Evolutionary conservation across 139 green algal species (phyloP), one percentile per base, ranked within the genome.

Genomic region (Chlorella sp.): DNA sequence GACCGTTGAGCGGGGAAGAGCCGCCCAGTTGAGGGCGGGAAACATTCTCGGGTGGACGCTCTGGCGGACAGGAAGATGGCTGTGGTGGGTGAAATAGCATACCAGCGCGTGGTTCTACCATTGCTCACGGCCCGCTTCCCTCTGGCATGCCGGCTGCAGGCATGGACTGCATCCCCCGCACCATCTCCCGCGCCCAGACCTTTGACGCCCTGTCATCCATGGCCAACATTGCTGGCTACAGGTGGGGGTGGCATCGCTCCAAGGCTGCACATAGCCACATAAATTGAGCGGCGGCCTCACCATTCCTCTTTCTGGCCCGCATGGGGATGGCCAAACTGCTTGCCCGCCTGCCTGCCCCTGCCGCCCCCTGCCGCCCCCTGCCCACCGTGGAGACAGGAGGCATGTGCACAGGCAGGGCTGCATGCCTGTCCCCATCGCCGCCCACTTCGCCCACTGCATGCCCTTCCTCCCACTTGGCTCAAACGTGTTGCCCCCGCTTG

Each of bases 121-220:
- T n/a, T 76, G 22, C 22, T 30, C 68, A 76, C 68, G 36, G 18
- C 15, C 7, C 39, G 21, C 48, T 34, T 68, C 12, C 60, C n/a
- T 18, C 61, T n/a, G n/a, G n/a, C n/a, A n/a, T n/a, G n/a, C n/a
- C 39, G 15, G 19, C 18, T 73, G 85, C 92, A 95, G 95, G 92
- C 85, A 97, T 99, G 95, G 97, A 99, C 93, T 98, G 95, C 94
- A 97, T 99, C 69, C 97, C 97, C 30, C 93, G 96, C 69, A 95
- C 93, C 60, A 92, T 95, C 64, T 97, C 89, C 78, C 94, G 96
- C 21, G 96, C 96, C 0, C 96, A 98, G 94, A 96, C 93, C 64
- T 98, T 97, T 90, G 96, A 98, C 87, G 94, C 94, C 1, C 94
- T 98, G 28, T 94, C 85, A 77, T 98, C 96, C 48, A 97, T 97